Evolutionary conservation across 192 early-diverging fungal genomes (phyloP).

Genomic region (Phycomyces nitens): DNA sequence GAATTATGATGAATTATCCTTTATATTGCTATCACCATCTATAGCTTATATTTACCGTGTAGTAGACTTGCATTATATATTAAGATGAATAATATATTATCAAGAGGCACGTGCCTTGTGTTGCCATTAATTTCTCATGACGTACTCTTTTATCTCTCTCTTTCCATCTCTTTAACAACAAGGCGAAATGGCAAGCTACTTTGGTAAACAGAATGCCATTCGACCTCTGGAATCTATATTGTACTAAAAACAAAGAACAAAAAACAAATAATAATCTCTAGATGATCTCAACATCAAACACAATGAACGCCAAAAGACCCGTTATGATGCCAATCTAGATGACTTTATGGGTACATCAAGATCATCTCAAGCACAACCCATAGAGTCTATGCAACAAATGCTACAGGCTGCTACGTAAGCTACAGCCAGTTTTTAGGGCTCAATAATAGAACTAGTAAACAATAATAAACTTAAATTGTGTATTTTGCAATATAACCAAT

Average conservation of each 20-base stretch:
- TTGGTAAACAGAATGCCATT: slow-evolving; percentile 26
- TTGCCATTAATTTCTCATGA: background rate
- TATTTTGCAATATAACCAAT: slow-evolving; percentile 12
- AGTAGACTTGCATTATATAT: background rate
- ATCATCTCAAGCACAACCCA: background rate
- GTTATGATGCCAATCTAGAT: slow-evolving; percentile 27
- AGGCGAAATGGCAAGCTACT: slow-evolving; percentile 37
- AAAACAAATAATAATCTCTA: background rate
- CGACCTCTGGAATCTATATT: too few species aligned
- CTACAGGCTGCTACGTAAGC: slow-evolving; percentile 22
- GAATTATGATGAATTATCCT: too few species aligned
- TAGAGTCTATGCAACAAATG: slow-evolving; percentile 6
- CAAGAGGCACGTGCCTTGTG: too few species aligned
- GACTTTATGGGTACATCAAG: slow-evolving; percentile 30
- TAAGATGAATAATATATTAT: too few species aligned
- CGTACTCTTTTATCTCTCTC: background rate
- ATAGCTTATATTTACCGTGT: background rate
- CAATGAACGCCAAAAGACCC: slow-evolving; percentile 6
- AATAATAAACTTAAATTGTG: background rate
- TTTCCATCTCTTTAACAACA: background rate
- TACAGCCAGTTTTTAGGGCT: too few species aligned
- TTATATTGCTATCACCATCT: background rate
- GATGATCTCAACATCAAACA: slow-evolving; percentile 19
- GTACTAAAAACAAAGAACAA: background rate
- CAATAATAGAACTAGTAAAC: too few species aligned